Evolutionary conservation across 164 flowering plant genomes (phyloP).

Genomic region (Tetrastigma voinierianum): DNA sequence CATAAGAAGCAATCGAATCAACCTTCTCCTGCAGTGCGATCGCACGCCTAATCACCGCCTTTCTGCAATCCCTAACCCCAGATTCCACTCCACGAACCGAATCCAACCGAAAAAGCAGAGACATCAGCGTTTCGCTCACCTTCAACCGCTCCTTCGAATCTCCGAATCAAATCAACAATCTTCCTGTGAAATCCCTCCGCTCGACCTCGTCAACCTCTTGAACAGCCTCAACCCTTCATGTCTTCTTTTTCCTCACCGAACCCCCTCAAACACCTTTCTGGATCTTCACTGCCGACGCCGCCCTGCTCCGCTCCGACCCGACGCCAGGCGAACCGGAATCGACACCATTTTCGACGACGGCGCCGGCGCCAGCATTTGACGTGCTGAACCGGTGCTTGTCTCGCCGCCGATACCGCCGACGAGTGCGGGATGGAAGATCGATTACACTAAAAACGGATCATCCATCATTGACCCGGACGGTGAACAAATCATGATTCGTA

Average conservation of each 20-base stretch:
- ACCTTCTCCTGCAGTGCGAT: constrained; percentile 64
- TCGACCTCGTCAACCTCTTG: constrained; percentile 43
- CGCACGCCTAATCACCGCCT: constrained; percentile 53
- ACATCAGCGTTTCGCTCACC: constrained; percentile 65
- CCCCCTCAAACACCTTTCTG: constrained; percentile 71
- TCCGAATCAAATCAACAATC: constrained; percentile 34
- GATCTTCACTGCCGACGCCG: constrained; percentile 48
- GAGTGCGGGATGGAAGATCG: constrained; percentile 12
- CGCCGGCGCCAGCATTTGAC: background rate
- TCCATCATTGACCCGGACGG: constrained; percentile 25
- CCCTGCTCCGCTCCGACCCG: constrained; percentile 21
- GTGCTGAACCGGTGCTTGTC: constrained; percentile 9
- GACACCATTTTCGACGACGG: constrained; percentile 37
- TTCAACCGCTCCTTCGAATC: constrained; percentile 54
- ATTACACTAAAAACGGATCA: constrained; percentile 18
- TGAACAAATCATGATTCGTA: too few species aligned
- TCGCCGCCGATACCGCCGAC: constrained; percentile 4
- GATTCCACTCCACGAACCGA: constrained; percentile 54
- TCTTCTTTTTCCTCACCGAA: constrained; percentile 59
- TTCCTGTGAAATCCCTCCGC: constrained; percentile 23
- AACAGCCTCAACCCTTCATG: constrained; percentile 40
- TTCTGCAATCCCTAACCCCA: constrained; percentile 60
- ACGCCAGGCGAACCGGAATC: constrained; percentile 53
- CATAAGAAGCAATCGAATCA: constrained; percentile 31
- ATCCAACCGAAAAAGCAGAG: constrained; percentile 58